Percentiles rank a stretch among this genome's conserved stretches.
These are phyloP conservation scores for Pancytospora philotis DNA, from an alignment of 371 early-diverging fungal species.

Conservation along the genomic window DNA sequence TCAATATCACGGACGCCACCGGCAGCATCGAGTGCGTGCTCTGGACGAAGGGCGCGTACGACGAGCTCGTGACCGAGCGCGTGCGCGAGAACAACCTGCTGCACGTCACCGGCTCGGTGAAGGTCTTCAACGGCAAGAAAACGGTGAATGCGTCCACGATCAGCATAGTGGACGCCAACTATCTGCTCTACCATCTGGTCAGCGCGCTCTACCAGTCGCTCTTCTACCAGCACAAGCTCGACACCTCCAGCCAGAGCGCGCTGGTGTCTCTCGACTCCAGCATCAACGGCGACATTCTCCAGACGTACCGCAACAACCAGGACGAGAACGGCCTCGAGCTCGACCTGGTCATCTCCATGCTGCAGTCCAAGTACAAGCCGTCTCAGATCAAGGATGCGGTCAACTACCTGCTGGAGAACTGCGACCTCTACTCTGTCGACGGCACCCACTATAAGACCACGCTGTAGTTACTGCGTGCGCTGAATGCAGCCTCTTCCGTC, in stretches of 20 bases:
- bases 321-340: slow-evolving; percentile 46
- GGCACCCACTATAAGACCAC: slow-evolving; percentile 44
- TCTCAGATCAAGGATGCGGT: slow-evolving; percentile 36
- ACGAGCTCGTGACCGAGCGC: slow-evolving; percentile 19
- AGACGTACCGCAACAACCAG: slow-evolving; percentile 46
- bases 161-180: slow-evolving; percentile 28
- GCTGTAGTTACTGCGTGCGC: too few relatives aligned
- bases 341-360: slow-evolving; percentile 44
- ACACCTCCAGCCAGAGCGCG: neutral
- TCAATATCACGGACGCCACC: slow-evolving; percentile 48
- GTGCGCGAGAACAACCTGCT: slow-evolving; percentile 32
- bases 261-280: slow-evolving; percentile 5
- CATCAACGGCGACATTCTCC: slow-evolving; percentile 47
- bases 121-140: slow-evolving; percentile 36
- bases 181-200: slow-evolving; percentile 37
- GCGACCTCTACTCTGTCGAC: slow-evolving; percentile 40
- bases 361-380: slow-evolving; percentile 40
- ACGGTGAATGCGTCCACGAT: slow-evolving; percentile 29
- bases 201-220: slow-evolving; percentile 30
- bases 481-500: too few relatives aligned
- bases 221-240: neutral
- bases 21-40: slow-evolving; percentile 36
- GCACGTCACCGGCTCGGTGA: slow-evolving; percentile 38
- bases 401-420: slow-evolving; percentile 40
- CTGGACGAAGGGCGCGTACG: slow-evolving; percentile 41